Conservation (phyloP, 768 basidiomycete genomes). For the Tylopilus sp. region DNA sequence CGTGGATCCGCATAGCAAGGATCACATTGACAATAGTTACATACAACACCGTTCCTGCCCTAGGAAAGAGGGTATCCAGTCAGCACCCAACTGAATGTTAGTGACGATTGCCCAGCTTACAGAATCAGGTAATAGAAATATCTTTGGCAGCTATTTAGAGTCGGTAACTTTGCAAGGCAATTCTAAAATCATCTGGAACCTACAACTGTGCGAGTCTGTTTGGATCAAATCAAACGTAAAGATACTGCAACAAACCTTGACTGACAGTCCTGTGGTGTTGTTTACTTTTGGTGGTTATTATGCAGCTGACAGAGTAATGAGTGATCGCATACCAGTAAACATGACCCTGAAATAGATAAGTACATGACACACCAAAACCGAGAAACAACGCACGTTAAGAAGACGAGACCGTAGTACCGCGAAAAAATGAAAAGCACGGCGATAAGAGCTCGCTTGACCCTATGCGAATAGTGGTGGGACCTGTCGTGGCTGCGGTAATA, state of each 20-base stretch:
- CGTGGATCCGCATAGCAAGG: conserved; percentile 18
- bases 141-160: conserved; percentile 14
- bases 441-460: conserved; percentile 9
- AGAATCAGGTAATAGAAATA: conserved; percentile 23
- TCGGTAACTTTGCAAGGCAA: neutral
- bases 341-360: conserved; percentile 9
- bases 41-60: conserved; percentile 18
- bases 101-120: conserved; percentile 3
- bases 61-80: neutral
- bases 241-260: conserved; percentile 7
- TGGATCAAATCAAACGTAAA: neutral
- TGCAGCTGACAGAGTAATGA: neutral
- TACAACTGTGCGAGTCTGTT: conserved; percentile 15
- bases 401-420: conserved; percentile 26
- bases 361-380: neutral
- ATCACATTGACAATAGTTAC: conserved; percentile 21
- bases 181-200: neutral
- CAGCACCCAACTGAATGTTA: too few relatives aligned
- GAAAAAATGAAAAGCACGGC: conserved; percentile 19
- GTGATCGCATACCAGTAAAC: conserved; percentile 15
- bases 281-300: conserved; percentile 13
- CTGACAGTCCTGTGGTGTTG: conserved; percentile 18
- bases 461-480: neutral
- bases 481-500: neutral
- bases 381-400: conserved; percentile 10